Conservation (phyloP, 2,329 filamentous ascomycete genomes). For the Aphanocladium album region DNA sequence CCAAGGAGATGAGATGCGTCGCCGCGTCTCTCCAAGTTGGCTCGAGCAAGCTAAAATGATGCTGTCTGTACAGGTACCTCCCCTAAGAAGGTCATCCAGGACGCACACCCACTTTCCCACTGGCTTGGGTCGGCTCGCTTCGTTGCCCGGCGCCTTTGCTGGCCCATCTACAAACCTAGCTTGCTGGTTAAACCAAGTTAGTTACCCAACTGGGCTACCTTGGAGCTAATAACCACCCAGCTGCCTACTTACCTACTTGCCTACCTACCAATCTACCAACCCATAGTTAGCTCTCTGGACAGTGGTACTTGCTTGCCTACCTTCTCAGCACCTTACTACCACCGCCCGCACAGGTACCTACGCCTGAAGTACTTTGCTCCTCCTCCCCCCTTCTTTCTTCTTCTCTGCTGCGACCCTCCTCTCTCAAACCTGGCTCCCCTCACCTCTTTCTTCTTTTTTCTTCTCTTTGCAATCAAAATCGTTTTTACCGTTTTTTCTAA, state of each 20-base stretch:
- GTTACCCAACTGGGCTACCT: too few relatives aligned
- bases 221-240: too few relatives aligned
- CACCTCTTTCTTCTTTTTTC: not conserved
- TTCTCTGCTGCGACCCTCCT: not conserved
- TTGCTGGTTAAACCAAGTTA: too few relatives aligned
- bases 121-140: conserved; percentile 10
- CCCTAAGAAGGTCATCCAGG: too few relatives aligned
- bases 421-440: conserved; percentile 9
- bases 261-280: too few relatives aligned
- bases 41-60: not conserved
- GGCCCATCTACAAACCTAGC: too few relatives aligned
- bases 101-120: not conserved
- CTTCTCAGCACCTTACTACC: not conserved
- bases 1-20: not conserved
- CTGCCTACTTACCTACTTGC: too few relatives aligned
- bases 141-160: not conserved
- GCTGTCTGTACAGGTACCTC: not conserved
- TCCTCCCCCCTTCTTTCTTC: conserved; percentile 1
- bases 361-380: not conserved
- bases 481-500: not conserved
- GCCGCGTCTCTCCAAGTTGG: too few relatives aligned
- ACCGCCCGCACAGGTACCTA: too few relatives aligned
- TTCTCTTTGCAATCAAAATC: conserved; percentile 1
- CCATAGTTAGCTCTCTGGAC: too few relatives aligned
- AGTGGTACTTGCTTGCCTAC: not conserved